phyloP scores from a whole-genome alignment of 129 eudicot species.

The Deinandra increscens region DNA sequence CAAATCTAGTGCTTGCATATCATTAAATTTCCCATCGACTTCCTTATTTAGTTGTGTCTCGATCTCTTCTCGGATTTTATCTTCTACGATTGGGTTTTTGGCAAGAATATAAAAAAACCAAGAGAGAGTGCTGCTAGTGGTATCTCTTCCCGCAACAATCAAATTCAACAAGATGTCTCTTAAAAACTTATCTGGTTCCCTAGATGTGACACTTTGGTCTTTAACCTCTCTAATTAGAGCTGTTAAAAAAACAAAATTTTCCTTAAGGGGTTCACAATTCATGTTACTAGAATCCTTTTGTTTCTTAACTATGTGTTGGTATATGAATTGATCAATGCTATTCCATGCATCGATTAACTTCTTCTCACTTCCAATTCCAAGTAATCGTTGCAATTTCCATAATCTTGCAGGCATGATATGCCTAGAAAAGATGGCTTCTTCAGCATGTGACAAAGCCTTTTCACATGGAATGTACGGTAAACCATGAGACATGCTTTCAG shows the following conservation, averaged over 20 bases:
- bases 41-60: not conserved
- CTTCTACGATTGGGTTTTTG: conserved; percentile 24
- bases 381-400: conserved; percentile 39
- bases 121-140: conserved; percentile 28
- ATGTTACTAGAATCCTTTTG: not conserved
- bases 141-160: conserved; percentile 38
- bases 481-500: conserved; percentile 13
- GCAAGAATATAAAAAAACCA: conserved; percentile 33
- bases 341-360: conserved; percentile 22
- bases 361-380: conserved; percentile 36
- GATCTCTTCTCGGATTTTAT: conserved; percentile 28
- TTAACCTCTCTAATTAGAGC: not conserved
- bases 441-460: conserved; percentile 28
- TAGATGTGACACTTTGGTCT: not conserved
- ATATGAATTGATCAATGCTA: conserved; percentile 11
- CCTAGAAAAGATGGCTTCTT: conserved; percentile 25
- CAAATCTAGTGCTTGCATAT: not conserved
- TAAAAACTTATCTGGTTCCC: not conserved
- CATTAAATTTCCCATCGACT: not conserved
- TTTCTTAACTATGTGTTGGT: conserved; percentile 16
- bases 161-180: conserved; percentile 28
- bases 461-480: conserved; percentile 22
- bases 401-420: conserved; percentile 27
- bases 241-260: conserved; percentile 15
- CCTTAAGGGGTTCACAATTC: not conserved